A percentile compares a stretch with the other conserved stretches of the same genome.
These are phyloP conservation scores for Bocquillonia castaneifolia DNA, from an alignment of 441 rosid genomes.

Conservation along the genomic window DNA sequence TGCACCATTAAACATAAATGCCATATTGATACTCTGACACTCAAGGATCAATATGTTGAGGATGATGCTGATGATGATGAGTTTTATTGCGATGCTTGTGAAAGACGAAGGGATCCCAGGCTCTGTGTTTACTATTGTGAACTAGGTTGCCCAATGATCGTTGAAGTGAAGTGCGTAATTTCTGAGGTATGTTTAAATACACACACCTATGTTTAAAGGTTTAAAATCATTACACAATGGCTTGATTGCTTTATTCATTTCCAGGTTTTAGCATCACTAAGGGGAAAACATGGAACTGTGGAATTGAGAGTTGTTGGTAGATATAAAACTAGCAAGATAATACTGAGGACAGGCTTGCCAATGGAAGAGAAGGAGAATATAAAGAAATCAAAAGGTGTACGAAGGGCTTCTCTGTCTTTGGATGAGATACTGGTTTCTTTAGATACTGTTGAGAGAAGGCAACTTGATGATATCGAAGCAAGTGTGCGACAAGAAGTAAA, in stretches of 20 bases:
- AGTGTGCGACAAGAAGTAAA: not conserved
- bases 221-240: not conserved
- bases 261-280: not conserved
- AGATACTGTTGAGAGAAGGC: not conserved
- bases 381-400: not conserved
- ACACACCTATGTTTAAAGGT: not conserved
- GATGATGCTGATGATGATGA: not conserved
- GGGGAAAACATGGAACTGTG: not conserved
- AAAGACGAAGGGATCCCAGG: not conserved
- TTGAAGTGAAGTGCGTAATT: not conserved
- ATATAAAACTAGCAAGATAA: not conserved
- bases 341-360: not conserved
- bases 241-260: not conserved
- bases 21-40: conserved; percentile 21
- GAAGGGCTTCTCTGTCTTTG: not conserved
- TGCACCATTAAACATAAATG: not conserved
- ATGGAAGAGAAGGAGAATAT: not conserved
- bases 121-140: not conserved
- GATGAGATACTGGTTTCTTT: not conserved
- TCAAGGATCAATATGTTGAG: not conserved
- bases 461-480: not conserved
- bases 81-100: not conserved
- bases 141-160: not conserved
- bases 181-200: not conserved
- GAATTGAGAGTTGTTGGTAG: not conserved